Evolutionary conservation across 2,329 filamentous ascomycete genomes (phyloP), one percentile per base, ranked within the genome.

Genomic region (Phialophora chinensis): DNA sequence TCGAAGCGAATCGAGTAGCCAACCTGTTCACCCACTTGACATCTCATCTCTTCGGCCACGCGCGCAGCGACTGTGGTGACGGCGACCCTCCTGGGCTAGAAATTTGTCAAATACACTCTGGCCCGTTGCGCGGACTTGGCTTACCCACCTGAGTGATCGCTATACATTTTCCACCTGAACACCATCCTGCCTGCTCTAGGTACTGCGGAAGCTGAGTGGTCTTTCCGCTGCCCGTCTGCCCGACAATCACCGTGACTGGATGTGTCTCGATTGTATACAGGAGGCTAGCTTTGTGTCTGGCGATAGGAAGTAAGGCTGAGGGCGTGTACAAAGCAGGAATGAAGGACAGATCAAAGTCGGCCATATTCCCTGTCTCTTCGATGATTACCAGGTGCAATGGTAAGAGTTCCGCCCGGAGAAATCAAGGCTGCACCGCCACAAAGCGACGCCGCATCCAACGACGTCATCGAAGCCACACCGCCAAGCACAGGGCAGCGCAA

Each of bases 141-240:
- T 74, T 69, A 83, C 85, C 76, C 82, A 93, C 92, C 87, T 98
- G 94, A 17, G 95, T 98, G 52, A 98, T 86, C 23, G 89, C 94
- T 72, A 99, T 90, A 54, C 91, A 78, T 75, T 93, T 96, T 23
- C 91, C 92, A 75, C 93, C 86, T 31, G 85, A 84, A 75, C 92
- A 94, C 93, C 94, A 98, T 78, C 94, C 94, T 74, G 90, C 91
- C 73, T 91, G 85, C 65, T 96, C 89, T 12, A 98, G 85, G 73
- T 91, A 98, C 73, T 97, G 94, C 0, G 95, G 95, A 52, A 98
- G 90, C 76, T 98, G 95, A 0, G 95, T 98, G 1, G 93, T 97
- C 79, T 98, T 98, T 50, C 94, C 93, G 27, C 91, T 96, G 3
- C 95, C 95, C 1, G 95, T 98, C 76, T 97, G 93, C 8, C 94